Evolutionary conservation across 495 filamentous ascomycete genomes (phyloP), one percentile per base, ranked within the genome.

Genomic region (Penicillium turbatum): DNA sequence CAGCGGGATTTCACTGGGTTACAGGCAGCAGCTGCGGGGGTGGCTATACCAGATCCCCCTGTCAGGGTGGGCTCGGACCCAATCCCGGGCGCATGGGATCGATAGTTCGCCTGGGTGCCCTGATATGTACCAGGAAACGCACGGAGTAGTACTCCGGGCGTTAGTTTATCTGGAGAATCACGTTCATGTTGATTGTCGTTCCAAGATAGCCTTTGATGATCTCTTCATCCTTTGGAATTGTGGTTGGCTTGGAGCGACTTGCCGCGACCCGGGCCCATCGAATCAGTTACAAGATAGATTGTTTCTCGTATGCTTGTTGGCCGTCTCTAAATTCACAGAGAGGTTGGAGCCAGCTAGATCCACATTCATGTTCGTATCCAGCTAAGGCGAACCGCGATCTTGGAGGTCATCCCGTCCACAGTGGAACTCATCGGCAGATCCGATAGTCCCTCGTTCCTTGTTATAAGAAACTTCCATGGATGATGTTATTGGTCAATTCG

Each of bases 221-320:
- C 24, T 12, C 16, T 24, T 17, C 5, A 26, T 35, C 26, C 16
- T 7, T 13, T 13, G n/a, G 21, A 13, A 4, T 29, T 11, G 5
- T 26, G 49, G 37, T 40, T 26, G 48, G 38, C 38, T 19, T 35
- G 37, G 27, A 24, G 9, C 19, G n/a, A 27, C n/a, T 51, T 36
- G 37, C 12, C 19, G 31, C 21, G 16, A 43, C 7, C 21, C 39
- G 12, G 19, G 24, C 26, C 30, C 10, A 35, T 51, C 43, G 54
- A 63, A 63, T 60, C 58, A 57, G 49, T 56, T 62, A 24, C 4
- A n/a, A n/a, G n/a, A 24, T 24, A 41, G 9, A 40, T 37, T 35
- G 30, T 21, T 27, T 51, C 58, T 42, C 29, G 16, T 51, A 24
- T 19, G 19, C 31, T 24, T 21, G 31, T 51, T 27, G 29, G 16